Percentiles rank a stretch among this genome's conserved stretches.
phyloP scores from a whole-genome alignment of 1,284 basidiomycete genomes.

The Cerioporus squamosus region DNA sequence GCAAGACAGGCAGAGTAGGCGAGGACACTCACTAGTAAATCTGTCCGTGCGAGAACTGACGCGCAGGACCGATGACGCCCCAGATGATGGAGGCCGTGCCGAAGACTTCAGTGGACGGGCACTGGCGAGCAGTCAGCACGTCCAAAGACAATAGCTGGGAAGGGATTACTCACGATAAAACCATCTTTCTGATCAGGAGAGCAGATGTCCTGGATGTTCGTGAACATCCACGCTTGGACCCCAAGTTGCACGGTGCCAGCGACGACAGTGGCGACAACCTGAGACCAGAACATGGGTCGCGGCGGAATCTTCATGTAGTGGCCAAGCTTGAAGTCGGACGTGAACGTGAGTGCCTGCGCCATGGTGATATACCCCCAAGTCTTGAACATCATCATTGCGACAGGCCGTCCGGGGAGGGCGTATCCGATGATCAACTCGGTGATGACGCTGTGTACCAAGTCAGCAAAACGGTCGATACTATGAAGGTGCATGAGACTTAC shows the following conservation, averaged over 20 bases:
- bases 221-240: constrained; percentile 57
- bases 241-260: constrained; percentile 50
- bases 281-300: constrained; percentile 52
- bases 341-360: constrained; percentile 51
- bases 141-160: background rate
- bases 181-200: constrained; percentile 38
- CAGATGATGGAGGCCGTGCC: constrained; percentile 51
- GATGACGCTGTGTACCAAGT: constrained; percentile 38
- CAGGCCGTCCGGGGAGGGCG: constrained; percentile 52
- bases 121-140: constrained; percentile 20
- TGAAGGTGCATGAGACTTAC: constrained; percentile 26
- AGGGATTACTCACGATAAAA: constrained; percentile 35
- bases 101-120: constrained; percentile 45
- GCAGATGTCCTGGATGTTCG: constrained; percentile 53
- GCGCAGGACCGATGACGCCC: constrained; percentile 53
- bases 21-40: constrained; percentile 34
- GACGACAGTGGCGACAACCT: constrained; percentile 53
- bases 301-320: constrained; percentile 60
- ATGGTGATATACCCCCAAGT: constrained; percentile 56
- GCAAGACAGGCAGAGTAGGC: background rate
- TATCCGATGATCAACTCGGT: constrained; percentile 55
- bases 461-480: constrained; percentile 1
- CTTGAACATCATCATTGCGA: constrained; percentile 71
- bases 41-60: constrained; percentile 48
- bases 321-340: constrained; percentile 55